Percentiles rank a stretch among this genome's conserved stretches.
Evolutionary conservation across 768 basidiomycete genomes (phyloP).

Genomic region (Macrocybe gigantea): DNA sequence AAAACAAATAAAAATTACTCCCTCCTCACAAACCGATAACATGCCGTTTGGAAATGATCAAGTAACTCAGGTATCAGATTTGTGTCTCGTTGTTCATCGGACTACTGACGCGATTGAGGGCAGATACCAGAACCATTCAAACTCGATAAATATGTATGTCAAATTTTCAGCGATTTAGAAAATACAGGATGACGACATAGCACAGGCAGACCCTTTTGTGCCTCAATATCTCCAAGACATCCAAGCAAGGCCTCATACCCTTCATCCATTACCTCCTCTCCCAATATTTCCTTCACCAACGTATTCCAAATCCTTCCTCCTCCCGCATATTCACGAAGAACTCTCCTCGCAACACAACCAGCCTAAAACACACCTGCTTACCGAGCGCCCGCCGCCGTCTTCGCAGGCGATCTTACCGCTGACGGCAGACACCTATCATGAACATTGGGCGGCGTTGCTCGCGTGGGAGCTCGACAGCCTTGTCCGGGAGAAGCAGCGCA

Average conservation of each 20-base stretch:
- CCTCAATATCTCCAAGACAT: constrained; percentile 45
- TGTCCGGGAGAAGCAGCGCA: constrained; percentile 32
- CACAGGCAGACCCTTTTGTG: constrained; percentile 41
- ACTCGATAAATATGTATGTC: constrained; percentile 37
- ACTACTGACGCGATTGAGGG: neutral
- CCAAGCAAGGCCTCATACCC: constrained; percentile 36
- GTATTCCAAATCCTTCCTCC: constrained; percentile 36
- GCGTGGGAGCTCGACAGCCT: constrained; percentile 41
- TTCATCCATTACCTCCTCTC: constrained; percentile 35
- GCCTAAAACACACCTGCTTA: constrained; percentile 22
- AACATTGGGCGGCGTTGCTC: constrained; percentile 36
- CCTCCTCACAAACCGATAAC: too few relatives aligned
- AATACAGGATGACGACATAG: neutral
- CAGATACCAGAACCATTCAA: constrained; percentile 10
- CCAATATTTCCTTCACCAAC: constrained; percentile 34
- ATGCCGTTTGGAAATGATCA: too few relatives aligned
- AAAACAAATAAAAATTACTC: too few relatives aligned
- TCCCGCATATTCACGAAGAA: constrained; percentile 28
- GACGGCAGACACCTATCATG: constrained; percentile 25
- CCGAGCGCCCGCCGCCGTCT: constrained; percentile 13
- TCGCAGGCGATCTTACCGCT: constrained; percentile 6
- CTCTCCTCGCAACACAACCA: constrained; percentile 16
- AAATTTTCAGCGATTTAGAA: neutral
- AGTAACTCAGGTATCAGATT: too few relatives aligned
- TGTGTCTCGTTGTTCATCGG: neutral